Evolutionary conservation across 805 yeast species (phyloP), one percentile per base, ranked within the genome.

Genomic region (Candida taoyuanica): DNA sequence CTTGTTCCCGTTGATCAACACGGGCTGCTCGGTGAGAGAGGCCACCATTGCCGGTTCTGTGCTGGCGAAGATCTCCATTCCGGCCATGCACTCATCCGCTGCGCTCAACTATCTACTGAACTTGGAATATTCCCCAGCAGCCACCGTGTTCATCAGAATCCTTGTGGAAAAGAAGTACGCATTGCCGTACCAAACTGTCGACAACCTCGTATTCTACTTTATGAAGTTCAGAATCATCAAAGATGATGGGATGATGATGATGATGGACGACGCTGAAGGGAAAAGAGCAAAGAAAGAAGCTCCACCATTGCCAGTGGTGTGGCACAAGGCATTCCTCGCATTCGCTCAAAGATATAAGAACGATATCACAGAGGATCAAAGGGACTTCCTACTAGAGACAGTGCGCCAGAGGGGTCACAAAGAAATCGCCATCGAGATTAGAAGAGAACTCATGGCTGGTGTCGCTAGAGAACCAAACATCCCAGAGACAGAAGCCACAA

Each of bases 321-420:
- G 98, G 98, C 98, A 94, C 61, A 95, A 91, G 61, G 91, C 97
- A 3, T 84, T 93, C 57, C 70, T 93, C 40, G 82, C 93, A 2
- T 93, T 93, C 67, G 95, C 97, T 25, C 97, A 89, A 66, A 74
- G 96, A 48, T 93, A 93, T 60, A 93, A 91, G 62, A 91, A 93
- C 58, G 98, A 93, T 69, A 86, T 93, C 42, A 93, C 98, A n/a
- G 96, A 87, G 53, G 99, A 93, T 59, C 99, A 93, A 70, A 76
- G 96, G 59, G 98, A 93, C 53, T 87, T 91, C 63, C 67, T 93
- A 44, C 65, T 93, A 58, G 97, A 91, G 53, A 89, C 95, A 5
- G 76, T 88, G 15, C 81, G 95, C 64, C 89, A 82, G 58, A 83
- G 96, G 64, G 81, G 81, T 35, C 99, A 93, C 58, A 83, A 71